Percentiles rank a stretch among this genome's conserved stretches.
These are phyloP conservation scores for Blastocystis sp. DNA, from an alignment of 352 stramenopile genomes.

Conservation along the genomic window DNA sequence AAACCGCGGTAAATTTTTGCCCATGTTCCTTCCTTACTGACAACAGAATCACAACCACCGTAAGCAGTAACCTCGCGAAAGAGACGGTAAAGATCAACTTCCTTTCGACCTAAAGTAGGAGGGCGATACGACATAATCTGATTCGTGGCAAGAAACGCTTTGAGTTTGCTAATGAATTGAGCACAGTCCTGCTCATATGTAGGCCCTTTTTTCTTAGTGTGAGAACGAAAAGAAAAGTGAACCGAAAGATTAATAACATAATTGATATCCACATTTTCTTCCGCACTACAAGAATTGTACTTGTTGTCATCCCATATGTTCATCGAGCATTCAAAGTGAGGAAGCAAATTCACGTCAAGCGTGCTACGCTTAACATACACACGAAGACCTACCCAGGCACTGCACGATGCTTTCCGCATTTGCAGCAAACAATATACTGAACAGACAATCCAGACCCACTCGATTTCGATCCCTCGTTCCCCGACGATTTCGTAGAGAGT, in stretches of 20 bases:
- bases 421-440: conserved; percentile 51
- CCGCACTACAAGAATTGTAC: conserved; percentile 16
- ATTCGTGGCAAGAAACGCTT: conserved; percentile 6
- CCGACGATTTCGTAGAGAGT: not conserved
- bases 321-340: conserved; percentile 50
- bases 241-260: conserved; percentile 51
- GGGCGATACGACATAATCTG: conserved; percentile 56
- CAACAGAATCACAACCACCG: conserved; percentile 51
- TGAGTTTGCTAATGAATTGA: conserved; percentile 51
- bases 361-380: not conserved
- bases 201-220: conserved; percentile 19
- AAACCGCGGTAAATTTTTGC: conserved; percentile 57
- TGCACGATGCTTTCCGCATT: conserved; percentile 49
- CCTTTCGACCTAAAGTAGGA: conserved; percentile 43
- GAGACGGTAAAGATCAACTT: conserved; percentile 60
- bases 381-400: not conserved
- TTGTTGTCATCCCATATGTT: conserved; percentile 62
- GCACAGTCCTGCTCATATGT: conserved; percentile 51
- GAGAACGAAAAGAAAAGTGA: not conserved
- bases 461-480: not conserved
- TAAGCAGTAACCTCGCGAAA: conserved; percentile 58
- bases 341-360: conserved; percentile 26
- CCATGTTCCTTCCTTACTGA: conserved; percentile 58
- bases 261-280: conserved; percentile 53
- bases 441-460: not conserved